Evolutionary conservation across 1,284 basidiomycete species (phyloP), one percentile per base, ranked within the genome.

Genomic region (Cutaneotrichosporon daszewskae): DNA sequence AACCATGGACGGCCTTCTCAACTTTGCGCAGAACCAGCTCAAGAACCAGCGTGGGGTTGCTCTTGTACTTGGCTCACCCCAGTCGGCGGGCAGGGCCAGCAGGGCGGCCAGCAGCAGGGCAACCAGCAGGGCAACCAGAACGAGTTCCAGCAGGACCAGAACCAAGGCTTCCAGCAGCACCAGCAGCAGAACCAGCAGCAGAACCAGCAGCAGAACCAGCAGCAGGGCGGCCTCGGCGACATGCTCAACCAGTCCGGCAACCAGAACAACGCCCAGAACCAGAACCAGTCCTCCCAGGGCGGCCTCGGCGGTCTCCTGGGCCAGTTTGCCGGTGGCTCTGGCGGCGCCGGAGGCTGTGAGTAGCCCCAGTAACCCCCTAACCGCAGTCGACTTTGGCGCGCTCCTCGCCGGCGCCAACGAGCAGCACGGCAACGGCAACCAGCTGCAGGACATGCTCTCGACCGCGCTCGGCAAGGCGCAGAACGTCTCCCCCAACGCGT

Each of bases 401-500:
- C 60, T 41, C 62, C 63, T 36, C 46, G 65, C 46, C 32, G 66
- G 63, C 27, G 67, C 67, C 32, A 60, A 67, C 39, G 42, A 54
- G 32, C 60, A 68, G 54, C 53, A 51, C 44, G 57, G 58, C n/a
- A 66, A 65, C 54, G 62, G 59, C 22, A 53, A 61, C 45, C 55
- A 62, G 33, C 60, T 68, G 49, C 37, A 45, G 35, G 44, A 46
- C 40, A 64, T 66, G 57, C 58, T 59, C 54, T 40, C 52, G 38
- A 53, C 57, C 45, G 51, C 55, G 9, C 50, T 64, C 44, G 56
- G 51, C 27, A 48, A 61, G 35, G 56, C 87, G 27, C 39, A 41
- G 43, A 19, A 18, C 18, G 36, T 36, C 18, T 40, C 18, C 14
- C 45, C 45, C 32, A 41, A 45, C 31, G 40, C 45, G 17, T 27